These are phyloP conservation scores for Tulasnella sp. DNA, from an alignment of 768 basidiomycete species.

Conservation along the genomic window DNA sequence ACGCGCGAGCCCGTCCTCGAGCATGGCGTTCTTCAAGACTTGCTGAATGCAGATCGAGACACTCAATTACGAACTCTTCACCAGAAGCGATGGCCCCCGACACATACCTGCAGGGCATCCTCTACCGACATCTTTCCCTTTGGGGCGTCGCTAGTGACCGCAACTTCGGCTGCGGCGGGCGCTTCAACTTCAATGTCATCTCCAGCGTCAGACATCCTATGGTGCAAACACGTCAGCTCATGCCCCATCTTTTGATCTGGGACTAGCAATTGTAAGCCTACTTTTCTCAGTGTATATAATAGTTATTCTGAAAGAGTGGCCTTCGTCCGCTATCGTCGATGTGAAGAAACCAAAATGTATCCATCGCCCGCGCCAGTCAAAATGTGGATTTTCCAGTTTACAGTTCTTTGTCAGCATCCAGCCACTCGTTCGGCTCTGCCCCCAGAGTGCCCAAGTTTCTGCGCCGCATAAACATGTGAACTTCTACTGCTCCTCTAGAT, in stretches of 20 bases:
- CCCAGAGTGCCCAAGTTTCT: no score
- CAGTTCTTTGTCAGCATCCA: conserved; percentile 6
- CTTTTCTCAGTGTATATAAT: conserved; percentile 3
- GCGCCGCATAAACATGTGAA: no score
- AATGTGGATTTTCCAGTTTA: conserved; percentile 4
- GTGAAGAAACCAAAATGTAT: conserved; percentile 33
- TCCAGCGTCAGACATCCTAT: conserved; percentile 95
- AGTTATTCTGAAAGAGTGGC: conserved; percentile 39
- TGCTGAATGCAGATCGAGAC: conserved; percentile 40
- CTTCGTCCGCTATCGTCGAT: conserved; percentile 96
- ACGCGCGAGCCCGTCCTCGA: conserved; percentile 96
- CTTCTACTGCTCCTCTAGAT: no score
- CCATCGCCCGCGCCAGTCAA: background rate
- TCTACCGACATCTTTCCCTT: conserved; percentile 95
- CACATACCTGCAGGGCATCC: conserved; percentile 72
- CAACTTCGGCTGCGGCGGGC: conserved; percentile 37
- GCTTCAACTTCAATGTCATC: conserved; percentile 51
- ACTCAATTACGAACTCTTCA: conserved; percentile 18
- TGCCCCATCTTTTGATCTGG: no score
- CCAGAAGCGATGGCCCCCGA: background rate
- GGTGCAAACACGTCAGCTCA: no score
- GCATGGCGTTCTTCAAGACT: conserved; percentile 97
- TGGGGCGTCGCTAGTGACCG: conserved; percentile 69
- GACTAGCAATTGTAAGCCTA: background rate
- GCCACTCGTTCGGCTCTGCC: background rate